A percentile compares a stretch with the other conserved stretches of the same genome.
phyloP scores from a whole-genome alignment of 2,329 filamentous ascomycete genomes.

The Colletotrichum sp. region DNA sequence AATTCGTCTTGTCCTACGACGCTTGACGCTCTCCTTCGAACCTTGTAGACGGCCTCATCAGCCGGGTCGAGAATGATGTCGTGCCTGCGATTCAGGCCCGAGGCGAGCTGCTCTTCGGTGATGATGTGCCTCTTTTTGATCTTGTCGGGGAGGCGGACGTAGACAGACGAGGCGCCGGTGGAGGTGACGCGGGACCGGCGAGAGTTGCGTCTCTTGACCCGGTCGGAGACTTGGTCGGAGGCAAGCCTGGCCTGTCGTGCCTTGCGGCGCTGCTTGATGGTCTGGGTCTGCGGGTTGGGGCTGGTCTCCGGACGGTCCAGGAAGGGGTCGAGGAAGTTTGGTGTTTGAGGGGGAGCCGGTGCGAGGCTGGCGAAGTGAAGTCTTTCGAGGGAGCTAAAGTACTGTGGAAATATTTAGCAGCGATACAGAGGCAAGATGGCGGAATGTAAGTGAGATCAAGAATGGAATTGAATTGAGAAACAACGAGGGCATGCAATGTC shows the following conservation, averaged over 20 bases:
- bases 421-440: constrained; percentile 1
- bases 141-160: constrained; percentile 73
- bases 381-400: constrained; percentile 76
- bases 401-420: constrained; percentile 48
- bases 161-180: constrained; percentile 68
- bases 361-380: constrained; percentile 55
- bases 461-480: constrained; percentile 19
- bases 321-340: constrained; percentile 12
- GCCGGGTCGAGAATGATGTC: constrained; percentile 47
- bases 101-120: constrained; percentile 70
- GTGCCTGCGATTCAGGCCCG: constrained; percentile 58
- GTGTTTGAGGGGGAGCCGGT: constrained; percentile 9
- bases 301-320: neutral
- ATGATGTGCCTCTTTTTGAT: constrained; percentile 74
- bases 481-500: constrained; percentile 40
- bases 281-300: constrained; percentile 19
- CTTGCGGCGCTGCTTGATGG: constrained; percentile 20
- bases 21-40: constrained; percentile 43
- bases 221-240: constrained; percentile 35
- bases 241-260: constrained; percentile 15
- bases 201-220: constrained; percentile 32
- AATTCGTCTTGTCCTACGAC: constrained; percentile 35
- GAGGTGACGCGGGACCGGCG: constrained; percentile 44
- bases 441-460: neutral
- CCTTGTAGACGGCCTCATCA: constrained; percentile 61